A percentile compares a stretch with the other conserved stretches of the same genome.
These are phyloP conservation scores for Penicillium roqueforti DNA, from an alignment of 495 filamentous ascomycete species.

Conservation along the genomic window DNA sequence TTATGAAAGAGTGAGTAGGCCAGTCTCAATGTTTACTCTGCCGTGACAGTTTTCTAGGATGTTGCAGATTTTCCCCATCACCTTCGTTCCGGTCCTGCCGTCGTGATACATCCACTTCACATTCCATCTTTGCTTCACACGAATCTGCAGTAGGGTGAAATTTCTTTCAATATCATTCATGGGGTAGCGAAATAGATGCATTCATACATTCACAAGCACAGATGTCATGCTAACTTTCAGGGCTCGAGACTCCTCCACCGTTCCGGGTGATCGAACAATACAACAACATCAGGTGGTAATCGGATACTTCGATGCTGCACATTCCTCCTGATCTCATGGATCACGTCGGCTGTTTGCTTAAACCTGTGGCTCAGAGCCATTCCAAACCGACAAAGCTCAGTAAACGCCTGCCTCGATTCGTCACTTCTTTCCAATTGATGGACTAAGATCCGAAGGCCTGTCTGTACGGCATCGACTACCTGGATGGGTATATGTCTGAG, in stretches of 20 bases:
- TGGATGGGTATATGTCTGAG: slow-evolving; percentile 33
- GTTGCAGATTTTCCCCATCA: neutral
- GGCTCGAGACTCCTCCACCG: neutral
- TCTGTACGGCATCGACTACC: slow-evolving; percentile 30
- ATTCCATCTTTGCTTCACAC: neutral
- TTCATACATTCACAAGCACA: neutral
- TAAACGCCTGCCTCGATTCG: slow-evolving; percentile 26
- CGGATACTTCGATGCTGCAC: slow-evolving; percentile 15
- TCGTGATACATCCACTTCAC: neutral
- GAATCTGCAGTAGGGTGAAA: neutral
- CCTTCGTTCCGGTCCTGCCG: neutral
- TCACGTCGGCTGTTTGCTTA: slow-evolving; percentile 23
- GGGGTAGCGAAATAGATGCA: neutral
- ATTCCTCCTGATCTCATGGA: slow-evolving; percentile 23
- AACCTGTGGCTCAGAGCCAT: slow-evolving; percentile 28
- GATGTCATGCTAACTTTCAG: neutral
- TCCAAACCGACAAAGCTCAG: slow-evolving; percentile 32
- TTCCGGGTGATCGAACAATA: slow-evolving; percentile 20
- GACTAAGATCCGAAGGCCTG: slow-evolving; percentile 26
- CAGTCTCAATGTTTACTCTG: neutral
- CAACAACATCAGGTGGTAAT: slow-evolving; percentile 29
- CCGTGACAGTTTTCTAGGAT: neutral
- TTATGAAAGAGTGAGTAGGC: neutral
- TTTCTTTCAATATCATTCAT: neutral
- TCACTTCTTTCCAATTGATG: slow-evolving; percentile 20